phyloP scores from a whole-genome alignment of 2,329 filamentous ascomycete genomes.

The Aspergillus arachidicola region DNA sequence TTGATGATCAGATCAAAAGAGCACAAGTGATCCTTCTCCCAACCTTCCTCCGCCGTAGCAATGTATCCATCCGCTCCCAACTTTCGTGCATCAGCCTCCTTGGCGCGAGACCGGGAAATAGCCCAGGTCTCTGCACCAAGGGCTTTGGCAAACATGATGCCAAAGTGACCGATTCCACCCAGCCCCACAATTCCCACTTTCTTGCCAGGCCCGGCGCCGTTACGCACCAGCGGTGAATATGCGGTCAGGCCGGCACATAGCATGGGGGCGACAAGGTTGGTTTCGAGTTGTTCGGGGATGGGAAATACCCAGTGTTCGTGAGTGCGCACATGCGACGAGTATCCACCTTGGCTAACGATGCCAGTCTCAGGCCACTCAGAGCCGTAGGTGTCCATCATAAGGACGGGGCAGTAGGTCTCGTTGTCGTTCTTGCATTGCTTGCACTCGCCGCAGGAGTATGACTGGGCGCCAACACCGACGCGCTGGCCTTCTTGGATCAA shows the following conservation, averaged over 20 bases:
- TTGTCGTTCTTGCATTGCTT: conserved; percentile 67
- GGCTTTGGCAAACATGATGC: conserved; percentile 69
- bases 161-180: conserved; percentile 73
- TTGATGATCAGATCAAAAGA: conserved; percentile 70
- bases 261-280: conserved; percentile 70
- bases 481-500: conserved; percentile 63
- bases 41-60: conserved; percentile 59
- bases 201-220: conserved; percentile 70
- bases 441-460: conserved; percentile 66
- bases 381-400: conserved; percentile 54
- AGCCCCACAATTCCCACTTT: conserved; percentile 46
- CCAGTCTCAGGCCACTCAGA: conserved; percentile 61
- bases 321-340: conserved; percentile 67
- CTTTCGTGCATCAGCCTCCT: conserved; percentile 62
- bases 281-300: conserved; percentile 71
- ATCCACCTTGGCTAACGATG: conserved; percentile 68
- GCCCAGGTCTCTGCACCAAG: conserved; percentile 65
- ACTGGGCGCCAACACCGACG: conserved; percentile 71
- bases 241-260: conserved; percentile 82
- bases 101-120: conserved; percentile 61
- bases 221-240: conserved; percentile 74
- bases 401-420: conserved; percentile 68
- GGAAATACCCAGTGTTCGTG: conserved; percentile 73
- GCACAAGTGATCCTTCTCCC: conserved; percentile 57
- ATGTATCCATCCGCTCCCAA: conserved; percentile 65